Evolutionary conservation across 805 yeast genomes (phyloP), one percentile per base, ranked within the genome.

Genomic region (Starmerella apicola): DNA sequence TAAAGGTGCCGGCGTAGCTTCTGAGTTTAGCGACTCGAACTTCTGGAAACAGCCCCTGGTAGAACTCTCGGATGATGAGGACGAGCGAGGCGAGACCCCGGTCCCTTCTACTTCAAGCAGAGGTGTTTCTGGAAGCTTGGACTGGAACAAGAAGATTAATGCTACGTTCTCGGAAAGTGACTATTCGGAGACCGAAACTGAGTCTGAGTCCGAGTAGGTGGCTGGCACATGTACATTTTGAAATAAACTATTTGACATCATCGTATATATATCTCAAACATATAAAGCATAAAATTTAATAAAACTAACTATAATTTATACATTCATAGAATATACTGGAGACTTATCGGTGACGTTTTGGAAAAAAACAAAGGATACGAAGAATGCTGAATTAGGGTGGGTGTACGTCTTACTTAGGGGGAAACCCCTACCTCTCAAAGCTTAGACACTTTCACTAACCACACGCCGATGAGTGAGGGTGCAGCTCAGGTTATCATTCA

Each of bases 31-130:
- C 6, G 98, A 91, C 60, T 81, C 81, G 32, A 86, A 81, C 55
- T 91, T 71, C 58, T 91, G 98, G 98, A 66, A 94, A 48, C 88
- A 78, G 38, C 93, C 95, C 1, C 52, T 86, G 20, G 62, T 70
- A 3, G 75, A 76, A 9, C 39, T 65, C 30, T 46, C 56, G 21
- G 67, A 63, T 36, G 52, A 49, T 25, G 43, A 39, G 32, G 46
- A 49, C 13, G 45, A 38, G 19, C 39, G 36, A n/a, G 27, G 10
- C 9, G 26, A 5, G 13, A 42, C 32, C 27, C 36, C 35, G 24
- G 38, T 40, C 30, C 44, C 26, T 23, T 38, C 44, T 1, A 54
- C 46, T 8, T 43, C 48, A 26, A 49, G 43, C 7, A 46, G 41
- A 22, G 52, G 42, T 13, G 45, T 45, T 19, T 53, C 51, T 34